Evolutionary conservation across 2,329 filamentous ascomycete genomes (phyloP), one percentile per base, ranked within the genome.

Genomic region (Samsoniella hepiali): DNA sequence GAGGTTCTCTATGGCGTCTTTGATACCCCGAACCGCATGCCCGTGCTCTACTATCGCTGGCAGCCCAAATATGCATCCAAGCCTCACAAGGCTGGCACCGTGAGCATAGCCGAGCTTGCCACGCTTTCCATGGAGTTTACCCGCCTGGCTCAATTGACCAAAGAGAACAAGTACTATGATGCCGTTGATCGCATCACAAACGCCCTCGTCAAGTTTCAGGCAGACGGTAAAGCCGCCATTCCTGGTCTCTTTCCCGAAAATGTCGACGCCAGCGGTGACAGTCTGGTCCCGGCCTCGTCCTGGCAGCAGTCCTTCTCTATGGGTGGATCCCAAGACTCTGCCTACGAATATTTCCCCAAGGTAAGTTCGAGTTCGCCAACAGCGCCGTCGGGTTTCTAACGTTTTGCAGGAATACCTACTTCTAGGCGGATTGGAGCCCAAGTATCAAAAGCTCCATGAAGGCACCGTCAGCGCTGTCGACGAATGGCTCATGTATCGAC

Each of bases 11-110:
- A 93, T 79, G 87, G 89, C 60, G 84, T 90, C 4, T 96, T 96
- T 70, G 92, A 96, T 75, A 97, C 94, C 0, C 93, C 93, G 1
- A 97, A 98, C 74, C 87, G 92, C 69, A 96, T 98, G 91, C 93
- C 94, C 3, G 77, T 91, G 6, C 83, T 92, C 5, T 93, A 88
- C 75, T 96, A 94, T 76, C 79, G 83, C 66, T 97, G 90, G 91
- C 84, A 85, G 69, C 90, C 89, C 67, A 77, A 82, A 17, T 86
- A 81, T 69, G 83, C 84, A 10, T 85, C 83, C 3, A 83, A 88
- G 67, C 84, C 87, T 7, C 88, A 87, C 68, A 82, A 84, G 31
- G 90, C 90, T 1, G 78, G 80, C 64, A 76, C 72, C 56, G 84
- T 84, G n/a, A 78, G 83, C 69, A 75, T 88, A 38, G 86, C 86